These are phyloP conservation scores for Ascochyta fabae DNA, from an alignment of 2,329 filamentous ascomycete genomes.

Conservation along the genomic window DNA sequence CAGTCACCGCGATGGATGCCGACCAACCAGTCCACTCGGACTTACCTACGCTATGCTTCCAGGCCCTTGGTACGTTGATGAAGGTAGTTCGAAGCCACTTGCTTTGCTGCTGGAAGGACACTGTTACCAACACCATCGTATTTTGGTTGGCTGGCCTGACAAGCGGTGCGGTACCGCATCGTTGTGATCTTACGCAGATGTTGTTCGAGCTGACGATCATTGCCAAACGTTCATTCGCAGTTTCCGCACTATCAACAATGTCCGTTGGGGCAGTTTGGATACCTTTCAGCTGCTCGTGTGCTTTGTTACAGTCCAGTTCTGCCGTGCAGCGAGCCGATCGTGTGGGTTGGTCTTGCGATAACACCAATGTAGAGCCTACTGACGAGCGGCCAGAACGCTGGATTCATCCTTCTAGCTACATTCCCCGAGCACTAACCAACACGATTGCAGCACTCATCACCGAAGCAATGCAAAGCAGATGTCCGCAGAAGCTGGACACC, in stretches of 20 bases:
- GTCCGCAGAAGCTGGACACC: background rate
- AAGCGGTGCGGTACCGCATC: background rate
- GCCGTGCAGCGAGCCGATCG: background rate
- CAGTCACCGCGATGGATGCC: background rate
- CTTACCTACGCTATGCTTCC: background rate
- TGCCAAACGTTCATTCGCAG: background rate
- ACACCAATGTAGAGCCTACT: background rate
- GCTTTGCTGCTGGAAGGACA: background rate
- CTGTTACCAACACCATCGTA: background rate
- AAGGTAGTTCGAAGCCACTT: no score
- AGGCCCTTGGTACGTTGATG: background rate
- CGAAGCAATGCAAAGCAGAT: background rate
- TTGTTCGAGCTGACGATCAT: slow-evolving; percentile 1
- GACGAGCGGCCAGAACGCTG: background rate
- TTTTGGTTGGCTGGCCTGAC: background rate
- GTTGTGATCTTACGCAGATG: background rate
- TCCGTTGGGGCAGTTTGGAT: background rate
- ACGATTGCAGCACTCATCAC: background rate
- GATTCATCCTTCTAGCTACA: background rate
- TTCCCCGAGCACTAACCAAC: background rate
- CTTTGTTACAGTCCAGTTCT: background rate
- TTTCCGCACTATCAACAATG: background rate
- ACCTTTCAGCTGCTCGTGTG: background rate
- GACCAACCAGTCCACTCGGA: background rate
- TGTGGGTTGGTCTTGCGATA: background rate